A percentile compares a stretch with the other conserved stretches of the same genome.
phyloP scores from a whole-genome alignment of 345 rosid species.

The Anacardium occidentale region DNA sequence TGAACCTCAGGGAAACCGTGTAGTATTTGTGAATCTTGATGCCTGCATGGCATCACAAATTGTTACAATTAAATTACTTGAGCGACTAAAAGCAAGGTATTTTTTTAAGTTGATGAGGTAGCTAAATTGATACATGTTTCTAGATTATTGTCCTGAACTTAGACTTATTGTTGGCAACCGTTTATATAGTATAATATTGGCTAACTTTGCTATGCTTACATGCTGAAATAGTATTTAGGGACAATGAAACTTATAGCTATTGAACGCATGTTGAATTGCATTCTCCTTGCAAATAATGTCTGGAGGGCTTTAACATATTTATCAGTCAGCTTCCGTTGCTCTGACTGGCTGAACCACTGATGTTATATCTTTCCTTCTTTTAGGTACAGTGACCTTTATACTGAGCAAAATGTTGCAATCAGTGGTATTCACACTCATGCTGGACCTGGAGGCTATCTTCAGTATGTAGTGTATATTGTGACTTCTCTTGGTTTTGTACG shows the following conservation, averaged over 20 bases:
- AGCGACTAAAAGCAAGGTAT: slow-evolving; percentile 65
- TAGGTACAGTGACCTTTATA: slow-evolving; percentile 66
- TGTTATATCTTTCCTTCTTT: slow-evolving; percentile 12
- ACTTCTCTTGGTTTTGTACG: slow-evolving; percentile 79
- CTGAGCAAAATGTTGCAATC: slow-evolving; percentile 66
- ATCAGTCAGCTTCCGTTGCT: slow-evolving; percentile 5
- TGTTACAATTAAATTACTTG: slow-evolving; percentile 62
- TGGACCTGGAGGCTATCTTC: slow-evolving; percentile 83
- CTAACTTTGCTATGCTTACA: not conserved
- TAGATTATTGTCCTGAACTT: not conserved
- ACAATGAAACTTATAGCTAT: not conserved
- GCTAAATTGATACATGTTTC: not conserved
- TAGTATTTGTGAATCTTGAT: slow-evolving; percentile 68
- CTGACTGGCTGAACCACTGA: slow-evolving; percentile 1
- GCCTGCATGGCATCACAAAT: slow-evolving; percentile 82
- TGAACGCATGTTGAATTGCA: not conserved
- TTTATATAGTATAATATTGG: not conserved
- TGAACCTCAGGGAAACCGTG: slow-evolving; percentile 54
- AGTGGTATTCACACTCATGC: slow-evolving; percentile 80
- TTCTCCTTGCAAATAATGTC: not conserved
- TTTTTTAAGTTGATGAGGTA: not conserved
- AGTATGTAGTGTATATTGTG: slow-evolving; percentile 65
- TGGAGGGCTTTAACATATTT: not conserved
- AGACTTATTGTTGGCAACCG: not conserved
- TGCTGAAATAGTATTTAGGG: not conserved